Base-by-base conservation (phyloP, 2,329 filamentous ascomycete species). In the Sphaerulina populicola region DNA sequence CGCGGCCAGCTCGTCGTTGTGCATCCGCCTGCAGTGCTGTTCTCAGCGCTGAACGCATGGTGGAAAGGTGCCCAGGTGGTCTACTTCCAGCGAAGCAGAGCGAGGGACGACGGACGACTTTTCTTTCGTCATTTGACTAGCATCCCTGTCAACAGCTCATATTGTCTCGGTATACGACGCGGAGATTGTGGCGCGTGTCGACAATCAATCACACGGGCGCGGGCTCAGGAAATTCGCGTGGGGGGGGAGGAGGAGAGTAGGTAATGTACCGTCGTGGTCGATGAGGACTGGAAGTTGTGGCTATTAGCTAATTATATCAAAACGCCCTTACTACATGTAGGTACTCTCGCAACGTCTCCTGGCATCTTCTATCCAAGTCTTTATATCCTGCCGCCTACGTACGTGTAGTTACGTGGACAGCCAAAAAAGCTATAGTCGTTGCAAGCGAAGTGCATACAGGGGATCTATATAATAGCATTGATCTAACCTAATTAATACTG, bases 11-110 rank as follows among this genome's bases (percentile, higher is more conserved):
- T 38, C 60, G 54, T 21, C 59, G 55, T 30, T 64, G 60, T 8
- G 64, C 60, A 21, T 63, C 63, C 8, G 58, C 56, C 9, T 60
- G 59, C 18, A 67, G 49, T 12, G 64, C 64, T n/a, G 62, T 60
- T 10, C 63, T 58, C 62, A 67, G 63, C 39, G 38, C 47, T 11
- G 51, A 50, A 14, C 51, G 51, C 44, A 53, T 53, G 47, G 33
- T 44, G 40, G 30, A 40, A 27, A 18, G 18, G 18, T 18, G 18
- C 18, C 18, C 18, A 18, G 23, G 23, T 27, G 10, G 31, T 35
- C 10, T 35, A n/a, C 31, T n/a, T 35, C 31, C 5, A 35, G 12
- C 10, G 12, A 35, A 35, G 31, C 7, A n/a, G 12, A n/a, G 31
- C 10, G 31, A 35, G 31, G 31, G 31, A 35, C 12, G 10, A 35